Conservation (phyloP, 805 yeast genomes). For the Isabelozyma pseudorhagii region DNA sequence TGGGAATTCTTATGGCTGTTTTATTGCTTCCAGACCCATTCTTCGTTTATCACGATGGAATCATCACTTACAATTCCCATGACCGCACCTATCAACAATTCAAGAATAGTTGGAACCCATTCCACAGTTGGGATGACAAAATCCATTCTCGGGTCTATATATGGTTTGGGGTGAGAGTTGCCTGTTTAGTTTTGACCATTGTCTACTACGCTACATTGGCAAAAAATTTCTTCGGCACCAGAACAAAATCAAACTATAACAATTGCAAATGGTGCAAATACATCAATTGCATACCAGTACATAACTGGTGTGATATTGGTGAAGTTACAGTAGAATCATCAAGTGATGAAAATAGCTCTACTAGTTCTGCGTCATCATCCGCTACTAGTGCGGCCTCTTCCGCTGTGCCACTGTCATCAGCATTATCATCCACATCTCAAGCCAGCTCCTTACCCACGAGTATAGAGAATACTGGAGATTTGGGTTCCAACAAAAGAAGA, state of each 20-base stretch:
- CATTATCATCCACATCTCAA: conserved; percentile 4
- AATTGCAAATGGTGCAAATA: conserved; percentile 73
- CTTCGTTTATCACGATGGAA: conserved; percentile 39
- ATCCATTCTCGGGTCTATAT: conserved; percentile 36
- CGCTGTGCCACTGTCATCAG: conserved; percentile 5
- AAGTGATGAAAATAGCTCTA: conserved; percentile 2
- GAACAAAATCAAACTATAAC: conserved; percentile 39
- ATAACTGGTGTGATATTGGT: conserved; percentile 65
- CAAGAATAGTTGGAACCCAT: conserved; percentile 38
- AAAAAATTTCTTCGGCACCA: conserved; percentile 39
- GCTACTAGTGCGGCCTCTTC: neutral
- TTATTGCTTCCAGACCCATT: conserved; percentile 56
- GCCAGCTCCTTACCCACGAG: conserved; percentile 14
- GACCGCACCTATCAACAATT: conserved; percentile 30
- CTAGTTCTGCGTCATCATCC: conserved; percentile 4
- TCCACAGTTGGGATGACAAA: conserved; percentile 30
- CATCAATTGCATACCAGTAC: conserved; percentile 65
- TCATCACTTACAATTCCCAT: conserved; percentile 30
- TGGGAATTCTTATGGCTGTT: conserved; percentile 53
- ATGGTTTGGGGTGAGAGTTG: conserved; percentile 53
- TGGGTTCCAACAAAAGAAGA: conserved; percentile 1
- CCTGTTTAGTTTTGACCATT: conserved; percentile 42
- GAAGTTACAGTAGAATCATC: conserved; percentile 22
- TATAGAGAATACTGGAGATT: conserved; percentile 11
- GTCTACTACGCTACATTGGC: conserved; percentile 50